Percentiles rank a stretch among this genome's conserved stretches.
phyloP scores from a whole-genome alignment of 192 early-diverging fungal species.

The Gigaspora rosea region DNA sequence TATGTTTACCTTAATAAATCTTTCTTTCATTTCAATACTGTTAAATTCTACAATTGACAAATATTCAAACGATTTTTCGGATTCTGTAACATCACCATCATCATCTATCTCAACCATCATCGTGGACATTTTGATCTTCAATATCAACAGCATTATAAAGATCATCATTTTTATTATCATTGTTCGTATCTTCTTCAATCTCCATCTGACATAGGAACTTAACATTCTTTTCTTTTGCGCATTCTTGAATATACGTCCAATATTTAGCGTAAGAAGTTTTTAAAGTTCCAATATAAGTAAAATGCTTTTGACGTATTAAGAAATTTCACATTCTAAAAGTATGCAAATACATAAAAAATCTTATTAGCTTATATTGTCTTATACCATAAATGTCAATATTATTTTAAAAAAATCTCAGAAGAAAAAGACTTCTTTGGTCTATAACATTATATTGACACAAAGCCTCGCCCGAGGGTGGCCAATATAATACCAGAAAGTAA shows the following conservation, averaged over 20 bases:
- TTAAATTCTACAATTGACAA: slow-evolving; percentile 30
- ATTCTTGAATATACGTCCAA: slow-evolving; percentile 21
- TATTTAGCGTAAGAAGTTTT: slow-evolving; percentile 17
- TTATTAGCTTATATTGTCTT: slow-evolving; percentile 25
- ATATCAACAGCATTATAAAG: slow-evolving; percentile 7
- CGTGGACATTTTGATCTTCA: slow-evolving; percentile 17
- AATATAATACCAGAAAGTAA: slow-evolving; percentile 20
- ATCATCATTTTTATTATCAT: slow-evolving; percentile 12
- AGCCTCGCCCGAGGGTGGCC: slow-evolving; percentile 13
- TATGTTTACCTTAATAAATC: slow-evolving; percentile 27
- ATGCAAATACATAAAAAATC: slow-evolving; percentile 17
- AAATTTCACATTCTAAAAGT: slow-evolving; percentile 26
- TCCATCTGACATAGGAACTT: slow-evolving; percentile 15
- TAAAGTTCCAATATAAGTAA: slow-evolving; percentile 25
- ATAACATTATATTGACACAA: slow-evolving; percentile 19
- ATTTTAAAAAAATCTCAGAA: slow-evolving; percentile 25
- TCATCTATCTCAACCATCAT: slow-evolving; percentile 9
- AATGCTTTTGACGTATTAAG: slow-evolving; percentile 26
- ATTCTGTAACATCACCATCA: slow-evolving; percentile 6
- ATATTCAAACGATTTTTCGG: slow-evolving; percentile 7
- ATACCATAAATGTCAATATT: slow-evolving; percentile 15
- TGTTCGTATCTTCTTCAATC: slow-evolving; percentile 17
- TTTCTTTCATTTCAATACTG: slow-evolving; percentile 26
- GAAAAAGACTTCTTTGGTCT: slow-evolving; percentile 8
- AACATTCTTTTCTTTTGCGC: slow-evolving; percentile 24